Evolutionary conservation across 1,139 yeast genomes (phyloP).

Genomic region (Yamadazyma friedrichii): DNA sequence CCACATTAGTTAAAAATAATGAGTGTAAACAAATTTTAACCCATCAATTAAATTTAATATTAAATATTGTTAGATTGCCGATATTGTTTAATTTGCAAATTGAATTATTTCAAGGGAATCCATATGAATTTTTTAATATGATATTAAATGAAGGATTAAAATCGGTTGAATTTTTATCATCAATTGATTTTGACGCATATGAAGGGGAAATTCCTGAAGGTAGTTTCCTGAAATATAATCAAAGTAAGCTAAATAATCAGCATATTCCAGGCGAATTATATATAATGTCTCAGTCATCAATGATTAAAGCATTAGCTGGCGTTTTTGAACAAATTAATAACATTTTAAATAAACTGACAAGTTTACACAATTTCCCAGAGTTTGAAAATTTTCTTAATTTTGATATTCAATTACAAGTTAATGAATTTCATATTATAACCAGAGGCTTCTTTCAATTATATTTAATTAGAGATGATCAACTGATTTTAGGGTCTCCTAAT

Average conservation of each 20-base stretch:
- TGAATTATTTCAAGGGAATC: constrained; percentile 18
- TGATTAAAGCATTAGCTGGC: constrained; percentile 31
- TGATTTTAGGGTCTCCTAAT: constrained; percentile 38
- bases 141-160: constrained; percentile 19
- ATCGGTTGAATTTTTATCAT: constrained; percentile 13
- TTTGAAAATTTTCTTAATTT: constrained; percentile 34
- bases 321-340: constrained; percentile 34
- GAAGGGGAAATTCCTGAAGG: constrained; percentile 23
- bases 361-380: constrained; percentile 28
- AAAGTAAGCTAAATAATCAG: constrained; percentile 53
- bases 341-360: constrained; percentile 22
- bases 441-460: constrained; percentile 63
- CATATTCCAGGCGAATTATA: constrained; percentile 53
- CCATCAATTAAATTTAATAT: constrained; percentile 28
- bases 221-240: constrained; percentile 49
- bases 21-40: constrained; percentile 17
- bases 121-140: constrained; percentile 11
- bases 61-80: constrained; percentile 28
- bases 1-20: constrained; percentile 5
- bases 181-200: constrained; percentile 1
- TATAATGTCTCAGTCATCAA: constrained; percentile 20
- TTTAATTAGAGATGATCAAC: constrained; percentile 58
- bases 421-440: constrained; percentile 48
- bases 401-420: constrained; percentile 27
- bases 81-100: constrained; percentile 22